phyloP scores from a whole-genome alignment of 805 yeast species.

The Sungouiella thailandica region DNA sequence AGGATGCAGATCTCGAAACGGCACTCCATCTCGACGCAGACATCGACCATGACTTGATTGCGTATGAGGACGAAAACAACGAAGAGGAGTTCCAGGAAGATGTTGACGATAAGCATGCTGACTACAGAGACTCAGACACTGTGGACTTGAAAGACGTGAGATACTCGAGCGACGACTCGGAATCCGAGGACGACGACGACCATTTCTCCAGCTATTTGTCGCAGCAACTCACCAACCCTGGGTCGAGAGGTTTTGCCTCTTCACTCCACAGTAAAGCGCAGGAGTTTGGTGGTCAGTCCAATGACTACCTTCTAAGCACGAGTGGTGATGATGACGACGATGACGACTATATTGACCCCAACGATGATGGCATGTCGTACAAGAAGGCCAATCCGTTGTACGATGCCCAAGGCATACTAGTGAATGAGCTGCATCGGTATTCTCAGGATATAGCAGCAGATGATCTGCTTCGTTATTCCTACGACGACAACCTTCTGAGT shows the following conservation, averaged over 20 bases:
- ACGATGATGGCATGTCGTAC: conserved; percentile 76
- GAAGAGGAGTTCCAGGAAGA: conserved; percentile 17
- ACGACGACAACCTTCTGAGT: conserved; percentile 13
- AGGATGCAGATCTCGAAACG: conserved; percentile 26
- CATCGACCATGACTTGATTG: conserved; percentile 25
- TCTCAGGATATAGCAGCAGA: too few relatives aligned
- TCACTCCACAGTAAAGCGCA: conserved; percentile 42
- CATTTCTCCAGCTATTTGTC: conserved; percentile 72
- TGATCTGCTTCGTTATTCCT: conserved; percentile 7
- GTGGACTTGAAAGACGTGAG: conserved; percentile 2
- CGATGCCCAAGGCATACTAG: conserved; percentile 30
- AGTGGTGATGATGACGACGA: conserved; percentile 41
- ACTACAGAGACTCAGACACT: conserved; percentile 4
- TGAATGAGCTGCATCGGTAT: background rate
- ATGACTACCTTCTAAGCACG: conserved; percentile 6
- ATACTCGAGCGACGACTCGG: conserved; percentile 26
- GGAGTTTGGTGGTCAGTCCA: conserved; percentile 11
- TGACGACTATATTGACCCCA: conserved; percentile 74
- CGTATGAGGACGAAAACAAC: conserved; percentile 22
- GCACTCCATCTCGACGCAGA: conserved; percentile 28
- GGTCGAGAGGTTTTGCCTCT: conserved; percentile 30
- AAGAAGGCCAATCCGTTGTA: conserved; percentile 61
- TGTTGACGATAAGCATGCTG: conserved; percentile 10
- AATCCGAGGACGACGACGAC: conserved; percentile 42
- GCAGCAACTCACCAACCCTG: conserved; percentile 60